Base-by-base conservation (phyloP, 139 green algal genomes). In the Chlamydomonas sp. region DNA sequence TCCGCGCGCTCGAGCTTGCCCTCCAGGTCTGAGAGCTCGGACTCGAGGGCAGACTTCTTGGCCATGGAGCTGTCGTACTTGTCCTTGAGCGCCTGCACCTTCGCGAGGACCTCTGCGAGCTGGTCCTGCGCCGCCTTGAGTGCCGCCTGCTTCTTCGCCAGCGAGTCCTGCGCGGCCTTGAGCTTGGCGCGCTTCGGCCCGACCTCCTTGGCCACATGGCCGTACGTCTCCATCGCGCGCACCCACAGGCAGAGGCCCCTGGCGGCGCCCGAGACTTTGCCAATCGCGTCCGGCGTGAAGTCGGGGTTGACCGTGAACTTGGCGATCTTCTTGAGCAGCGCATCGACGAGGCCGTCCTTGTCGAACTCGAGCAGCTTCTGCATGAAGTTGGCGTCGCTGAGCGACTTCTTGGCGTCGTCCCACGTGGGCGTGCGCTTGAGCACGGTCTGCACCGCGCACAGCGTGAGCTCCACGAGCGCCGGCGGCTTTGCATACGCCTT, bases 401-500 rank as follows among this genome's bases (percentile, higher is more conserved):
- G 78, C 49, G 80, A 47, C 78, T 91, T 91, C 77, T 92, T 92
- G 38, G 83, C 69, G 68, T 92, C 84, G 8, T 96, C 89, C 90
- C 90, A 96, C 10, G 74, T 92, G 28, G 88, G 67, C 4, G 90
- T 79, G 24, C 80, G 74, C 54, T 85, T 85, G 58, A 96, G 81
- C 43, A 92, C 60, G 31, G 80, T 87, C 77, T 87, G 79, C 13
- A 90, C 84, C 5, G 58, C 84, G 66, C 58, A 4, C 5, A 96
- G 79, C 3, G 86, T 91, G 33, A 92, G 63, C 79, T 96, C 89
- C 33, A 96, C 89, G 48, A 92, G 72, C 2, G 84, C 71, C 10
- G 90, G 90, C 35, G 90, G 90, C 76, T 95, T 95, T 43, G 86
- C 81, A 73, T 95, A 95, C 20, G 88, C 85, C 74, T 95, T 95